phyloP scores from a whole-genome alignment of 495 filamentous ascomycete genomes.

The Lophium mytilinum region DNA sequence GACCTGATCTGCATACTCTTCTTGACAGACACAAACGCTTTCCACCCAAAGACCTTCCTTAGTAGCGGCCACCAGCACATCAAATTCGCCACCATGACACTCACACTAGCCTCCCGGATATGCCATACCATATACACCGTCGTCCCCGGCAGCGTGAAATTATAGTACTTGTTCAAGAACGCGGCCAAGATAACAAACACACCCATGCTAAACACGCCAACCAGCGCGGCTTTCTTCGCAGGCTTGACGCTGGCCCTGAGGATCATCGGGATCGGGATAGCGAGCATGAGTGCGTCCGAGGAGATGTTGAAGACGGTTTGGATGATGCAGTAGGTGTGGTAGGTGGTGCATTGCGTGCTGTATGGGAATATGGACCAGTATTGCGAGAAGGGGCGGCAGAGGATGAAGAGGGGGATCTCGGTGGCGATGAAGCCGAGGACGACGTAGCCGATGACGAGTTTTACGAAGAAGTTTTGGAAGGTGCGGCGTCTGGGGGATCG shows the following conservation, averaged over 20 bases:
- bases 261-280: conserved; percentile 17
- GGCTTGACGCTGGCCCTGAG: conserved; percentile 8
- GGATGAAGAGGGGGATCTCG: conserved; percentile 26
- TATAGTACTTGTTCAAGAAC: conserved; percentile 23
- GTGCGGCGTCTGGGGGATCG: no score
- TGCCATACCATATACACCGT: conserved; percentile 28
- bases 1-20: no score
- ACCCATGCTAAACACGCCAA: conserved; percentile 24
- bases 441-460: conserved; percentile 22
- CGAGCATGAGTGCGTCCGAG: conserved; percentile 20
- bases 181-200: conserved; percentile 27
- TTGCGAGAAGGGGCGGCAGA: conserved; percentile 24
- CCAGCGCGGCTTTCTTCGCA: conserved; percentile 19
- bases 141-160: conserved; percentile 21
- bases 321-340: conserved; percentile 19
- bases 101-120: conserved; percentile 22
- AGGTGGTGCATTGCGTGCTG: conserved; percentile 24
- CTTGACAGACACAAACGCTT: no score
- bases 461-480: conserved; percentile 1
- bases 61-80: conserved; percentile 24
- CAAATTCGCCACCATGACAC: conserved; percentile 24
- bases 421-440: conserved; percentile 22
- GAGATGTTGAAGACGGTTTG: conserved; percentile 25
- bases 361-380: conserved; percentile 31
- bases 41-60: not conserved